These are phyloP conservation scores for Halteria grandinella DNA, from an alignment of 73 alveolate species.

Conservation along the genomic window DNA sequence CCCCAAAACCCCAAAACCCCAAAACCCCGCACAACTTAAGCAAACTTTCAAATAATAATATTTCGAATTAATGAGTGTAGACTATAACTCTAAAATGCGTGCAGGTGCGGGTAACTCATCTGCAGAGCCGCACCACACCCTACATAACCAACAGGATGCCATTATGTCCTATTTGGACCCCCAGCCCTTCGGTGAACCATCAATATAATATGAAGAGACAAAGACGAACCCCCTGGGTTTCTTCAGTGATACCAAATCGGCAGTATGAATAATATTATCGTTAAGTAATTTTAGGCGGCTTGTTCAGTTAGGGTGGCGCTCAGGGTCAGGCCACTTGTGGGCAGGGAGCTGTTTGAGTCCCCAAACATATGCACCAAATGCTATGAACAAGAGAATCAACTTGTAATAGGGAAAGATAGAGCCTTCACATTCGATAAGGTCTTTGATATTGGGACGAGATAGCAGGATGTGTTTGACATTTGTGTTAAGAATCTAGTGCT, in stretches of 20 bases:
- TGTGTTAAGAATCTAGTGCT: constrained; percentile 87
- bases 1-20: too few relatives aligned
- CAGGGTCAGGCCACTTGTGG: constrained; percentile 95
- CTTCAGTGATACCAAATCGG: constrained; percentile 36
- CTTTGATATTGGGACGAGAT: constrained; percentile 81
- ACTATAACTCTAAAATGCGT: too few relatives aligned
- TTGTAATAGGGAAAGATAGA: constrained; percentile 79
- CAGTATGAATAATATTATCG: constrained; percentile 1
- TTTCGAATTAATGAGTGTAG: too few relatives aligned
- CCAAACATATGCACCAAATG: constrained; percentile 48
- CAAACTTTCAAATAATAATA: too few relatives aligned
- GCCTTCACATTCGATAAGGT: constrained; percentile 91
- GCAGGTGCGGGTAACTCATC: too few relatives aligned
- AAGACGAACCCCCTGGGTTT: constrained; percentile 41
- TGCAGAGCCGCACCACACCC: too few relatives aligned
- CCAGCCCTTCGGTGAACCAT: too few relatives aligned
- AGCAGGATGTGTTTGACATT: constrained; percentile 81
- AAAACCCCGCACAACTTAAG: too few relatives aligned
- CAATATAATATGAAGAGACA: constrained; percentile 41
- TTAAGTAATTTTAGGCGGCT: constrained; percentile 19
- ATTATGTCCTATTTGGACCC: too few relatives aligned
- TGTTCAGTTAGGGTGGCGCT: constrained; percentile 89
- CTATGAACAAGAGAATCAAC: constrained; percentile 50
- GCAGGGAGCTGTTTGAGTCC: constrained; percentile 71
- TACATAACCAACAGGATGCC: too few relatives aligned